Conservation (phyloP, 768 basidiomycete genomes). For the Mycena venus region DNA sequence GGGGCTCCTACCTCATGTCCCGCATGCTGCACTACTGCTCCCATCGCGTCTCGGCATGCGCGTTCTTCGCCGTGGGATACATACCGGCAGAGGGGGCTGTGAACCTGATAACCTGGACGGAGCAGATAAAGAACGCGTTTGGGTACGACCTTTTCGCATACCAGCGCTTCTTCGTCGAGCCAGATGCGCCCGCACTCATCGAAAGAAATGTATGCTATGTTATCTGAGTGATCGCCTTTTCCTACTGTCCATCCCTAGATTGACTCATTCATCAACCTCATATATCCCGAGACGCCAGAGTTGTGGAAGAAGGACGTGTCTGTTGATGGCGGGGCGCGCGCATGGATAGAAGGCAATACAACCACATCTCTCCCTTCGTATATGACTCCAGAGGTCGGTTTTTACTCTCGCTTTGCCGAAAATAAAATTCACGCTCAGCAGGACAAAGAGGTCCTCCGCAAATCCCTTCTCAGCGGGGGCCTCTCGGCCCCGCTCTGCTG, state of each 20-base stretch:
- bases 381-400: conserved; percentile 45
- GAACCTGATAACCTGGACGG: conserved; percentile 29
- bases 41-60: conserved; percentile 56
- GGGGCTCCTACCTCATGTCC: conserved; percentile 51
- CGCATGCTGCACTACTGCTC: conserved; percentile 53
- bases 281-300: conserved; percentile 50
- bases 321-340: conserved; percentile 51
- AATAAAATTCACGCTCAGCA: conserved; percentile 17
- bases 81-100: conserved; percentile 27
- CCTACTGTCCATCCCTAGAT: conserved; percentile 38
- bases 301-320: conserved; percentile 52
- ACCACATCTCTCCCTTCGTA: conserved; percentile 45
- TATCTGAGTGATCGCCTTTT: neutral
- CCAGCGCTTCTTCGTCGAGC: conserved; percentile 31
- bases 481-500: conserved; percentile 49
- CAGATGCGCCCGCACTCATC: conserved; percentile 49
- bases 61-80: conserved; percentile 55
- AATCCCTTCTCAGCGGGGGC: conserved; percentile 43
- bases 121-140: neutral
- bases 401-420: neutral
- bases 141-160: conserved; percentile 18
- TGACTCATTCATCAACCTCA: conserved; percentile 53
- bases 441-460: conserved; percentile 39
- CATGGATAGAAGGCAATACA: conserved; percentile 49
- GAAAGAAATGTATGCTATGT: conserved; percentile 48